These are phyloP conservation scores for Entomophthora muscae DNA, from an alignment of 371 early-diverging fungal species.

Conservation along the genomic window DNA sequence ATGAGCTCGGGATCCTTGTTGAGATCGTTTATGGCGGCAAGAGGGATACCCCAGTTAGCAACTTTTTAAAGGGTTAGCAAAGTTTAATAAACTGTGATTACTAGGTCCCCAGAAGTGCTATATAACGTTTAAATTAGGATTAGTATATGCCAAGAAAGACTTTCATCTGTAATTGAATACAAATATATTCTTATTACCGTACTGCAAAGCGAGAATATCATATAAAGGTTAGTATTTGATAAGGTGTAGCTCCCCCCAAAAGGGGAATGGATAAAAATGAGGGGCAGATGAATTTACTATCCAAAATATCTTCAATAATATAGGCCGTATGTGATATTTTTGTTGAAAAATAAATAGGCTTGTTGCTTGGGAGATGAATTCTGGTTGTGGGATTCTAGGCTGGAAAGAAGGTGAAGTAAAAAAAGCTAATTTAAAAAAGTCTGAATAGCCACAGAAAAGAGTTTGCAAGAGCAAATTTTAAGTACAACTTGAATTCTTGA, in stretches of 20 bases:
- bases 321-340: too few relatives aligned
- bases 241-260: too few relatives aligned
- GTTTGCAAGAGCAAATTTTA: background rate
- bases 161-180: background rate
- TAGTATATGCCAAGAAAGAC: background rate
- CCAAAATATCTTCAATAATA: too few relatives aligned
- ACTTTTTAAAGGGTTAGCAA: constrained; percentile 21
- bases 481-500: background rate
- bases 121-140: background rate
- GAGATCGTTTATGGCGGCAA: constrained; percentile 88
- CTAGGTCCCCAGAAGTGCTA: constrained; percentile 86
- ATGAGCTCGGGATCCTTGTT: constrained; percentile 84
- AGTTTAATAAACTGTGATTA: constrained; percentile 10
- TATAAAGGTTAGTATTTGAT: background rate
- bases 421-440: background rate
- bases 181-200: constrained; percentile 1
- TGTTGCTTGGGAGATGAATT: too few relatives aligned
- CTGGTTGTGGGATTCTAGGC: too few relatives aligned
- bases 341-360: too few relatives aligned
- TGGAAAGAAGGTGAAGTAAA: background rate
- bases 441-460: background rate
- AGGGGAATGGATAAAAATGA: too few relatives aligned
- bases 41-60: constrained; percentile 95
- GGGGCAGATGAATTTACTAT: too few relatives aligned
- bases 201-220: background rate